These are phyloP conservation scores for Colletotrichum tanaceti DNA, from an alignment of 2,329 filamentous ascomycete genomes.

Conservation along the genomic window DNA sequence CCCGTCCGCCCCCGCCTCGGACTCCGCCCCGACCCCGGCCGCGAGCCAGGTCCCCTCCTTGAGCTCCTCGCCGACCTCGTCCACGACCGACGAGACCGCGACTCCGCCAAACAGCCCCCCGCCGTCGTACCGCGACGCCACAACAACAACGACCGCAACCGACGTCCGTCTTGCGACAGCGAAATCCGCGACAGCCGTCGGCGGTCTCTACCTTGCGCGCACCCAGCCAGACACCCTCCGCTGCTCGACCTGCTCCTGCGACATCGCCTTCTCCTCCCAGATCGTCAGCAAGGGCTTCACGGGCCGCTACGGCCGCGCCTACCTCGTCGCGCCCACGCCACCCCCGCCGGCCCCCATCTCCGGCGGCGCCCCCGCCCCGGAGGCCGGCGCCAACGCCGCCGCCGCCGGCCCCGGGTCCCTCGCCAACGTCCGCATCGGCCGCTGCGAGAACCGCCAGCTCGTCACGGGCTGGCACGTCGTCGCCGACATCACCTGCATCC, in stretches of 20 bases:
- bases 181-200: conserved; percentile 1
- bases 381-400: conserved; percentile 41
- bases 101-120: conserved; percentile 43
- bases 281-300: conserved; percentile 75
- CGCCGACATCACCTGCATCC: conserved; percentile 69
- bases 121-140: conserved; percentile 43
- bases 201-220: conserved; percentile 50
- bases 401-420: conserved; percentile 50
- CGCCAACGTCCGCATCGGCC: conserved; percentile 67
- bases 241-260: conserved; percentile 68
- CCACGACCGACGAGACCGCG: conserved; percentile 47
- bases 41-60: conserved; percentile 48
- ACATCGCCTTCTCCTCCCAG: conserved; percentile 71
- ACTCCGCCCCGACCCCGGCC: conserved; percentile 42
- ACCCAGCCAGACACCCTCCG: conserved; percentile 66
- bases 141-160: background rate
- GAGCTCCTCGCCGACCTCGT: conserved; percentile 51
- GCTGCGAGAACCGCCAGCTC: conserved; percentile 66
- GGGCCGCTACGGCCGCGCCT: conserved; percentile 73
- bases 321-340: conserved; percentile 63
- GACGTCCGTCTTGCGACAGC: background rate
- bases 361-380: conserved; percentile 63
- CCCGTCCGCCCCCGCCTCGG: conserved; percentile 41
- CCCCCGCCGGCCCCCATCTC: conserved; percentile 39
- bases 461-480: conserved; percentile 73